These are phyloP conservation scores for Nakazawaea ernobii DNA, from an alignment of 805 yeast genomes.

Conservation along the genomic window DNA sequence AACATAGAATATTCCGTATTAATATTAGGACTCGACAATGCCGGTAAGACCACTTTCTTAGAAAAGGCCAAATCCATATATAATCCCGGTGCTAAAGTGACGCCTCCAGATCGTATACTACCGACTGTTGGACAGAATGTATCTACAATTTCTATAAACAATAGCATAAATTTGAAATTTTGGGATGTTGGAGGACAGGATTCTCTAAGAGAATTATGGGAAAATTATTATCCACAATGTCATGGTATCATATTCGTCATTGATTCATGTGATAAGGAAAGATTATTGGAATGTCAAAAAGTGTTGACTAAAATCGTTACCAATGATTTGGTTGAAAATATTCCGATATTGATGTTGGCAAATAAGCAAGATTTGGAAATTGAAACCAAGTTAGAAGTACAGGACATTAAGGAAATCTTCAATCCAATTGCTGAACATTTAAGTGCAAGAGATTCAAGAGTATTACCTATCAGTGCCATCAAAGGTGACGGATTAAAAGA, in stretches of 20 bases:
- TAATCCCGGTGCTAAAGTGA: conserved; percentile 37
- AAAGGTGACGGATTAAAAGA: conserved; percentile 80
- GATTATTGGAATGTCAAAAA: conserved; percentile 77
- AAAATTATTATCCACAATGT: conserved; percentile 74
- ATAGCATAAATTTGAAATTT: conserved; percentile 56
- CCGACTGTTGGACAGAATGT: conserved; percentile 97
- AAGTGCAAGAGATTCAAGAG: conserved; percentile 87
- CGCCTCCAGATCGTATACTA: conserved; percentile 56
- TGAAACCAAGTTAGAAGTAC: conserved; percentile 53
- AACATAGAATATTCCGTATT: conserved; percentile 65
- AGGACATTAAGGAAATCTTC: conserved; percentile 76
- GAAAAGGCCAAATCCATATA: conserved; percentile 59
- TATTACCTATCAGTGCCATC: conserved; percentile 83
- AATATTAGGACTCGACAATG: conserved; percentile 88
- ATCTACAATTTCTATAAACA: conserved; percentile 33
- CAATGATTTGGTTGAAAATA: conserved; percentile 61
- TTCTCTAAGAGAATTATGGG: conserved; percentile 80
- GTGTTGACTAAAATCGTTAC: conserved; percentile 55
- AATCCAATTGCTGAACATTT: conserved; percentile 76
- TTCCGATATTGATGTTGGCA: conserved; percentile 91
- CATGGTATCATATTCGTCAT: conserved; percentile 92
- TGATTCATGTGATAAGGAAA: conserved; percentile 80
- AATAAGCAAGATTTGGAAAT: conserved; percentile 80
- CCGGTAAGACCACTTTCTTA: conserved; percentile 85
- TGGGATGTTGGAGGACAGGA: conserved; percentile 99